These are phyloP conservation scores for Omphalea diandra DNA, from an alignment of 441 rosid genomes.

Conservation along the genomic window DNA sequence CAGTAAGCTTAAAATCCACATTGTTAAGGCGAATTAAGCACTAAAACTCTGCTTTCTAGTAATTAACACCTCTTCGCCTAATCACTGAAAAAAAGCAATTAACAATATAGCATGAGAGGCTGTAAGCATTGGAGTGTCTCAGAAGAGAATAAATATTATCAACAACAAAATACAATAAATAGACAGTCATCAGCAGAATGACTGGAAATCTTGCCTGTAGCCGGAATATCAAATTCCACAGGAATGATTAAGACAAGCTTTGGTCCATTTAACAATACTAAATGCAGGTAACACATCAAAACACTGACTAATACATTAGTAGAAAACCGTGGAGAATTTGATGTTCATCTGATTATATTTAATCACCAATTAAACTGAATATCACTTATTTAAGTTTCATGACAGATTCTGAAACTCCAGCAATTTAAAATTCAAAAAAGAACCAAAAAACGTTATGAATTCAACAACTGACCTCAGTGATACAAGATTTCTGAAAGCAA, in stretches of 20 bases:
- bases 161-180: not conserved
- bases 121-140: not conserved
- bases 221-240: not conserved
- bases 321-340: not conserved
- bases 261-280: not conserved
- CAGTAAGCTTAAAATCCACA: not conserved
- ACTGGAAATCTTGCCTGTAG: not conserved
- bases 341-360: not conserved
- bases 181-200: not conserved
- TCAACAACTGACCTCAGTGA: not conserved
- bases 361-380: not conserved
- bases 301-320: not conserved
- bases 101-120: not conserved
- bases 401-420: not conserved
- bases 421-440: not conserved
- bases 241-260: not conserved
- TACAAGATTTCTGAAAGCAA: conserved; percentile 3
- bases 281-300: not conserved
- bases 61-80: not conserved
- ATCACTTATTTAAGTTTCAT: conserved; percentile 1
- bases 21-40: not conserved
- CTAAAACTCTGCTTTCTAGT: not conserved
- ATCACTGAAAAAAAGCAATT: not conserved
- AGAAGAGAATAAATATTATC: not conserved
- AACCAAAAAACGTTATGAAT: too few species aligned